Conservation (phyloP, 306 rosid genomes). For the Amphicarpaea edgeworthii region DNA sequence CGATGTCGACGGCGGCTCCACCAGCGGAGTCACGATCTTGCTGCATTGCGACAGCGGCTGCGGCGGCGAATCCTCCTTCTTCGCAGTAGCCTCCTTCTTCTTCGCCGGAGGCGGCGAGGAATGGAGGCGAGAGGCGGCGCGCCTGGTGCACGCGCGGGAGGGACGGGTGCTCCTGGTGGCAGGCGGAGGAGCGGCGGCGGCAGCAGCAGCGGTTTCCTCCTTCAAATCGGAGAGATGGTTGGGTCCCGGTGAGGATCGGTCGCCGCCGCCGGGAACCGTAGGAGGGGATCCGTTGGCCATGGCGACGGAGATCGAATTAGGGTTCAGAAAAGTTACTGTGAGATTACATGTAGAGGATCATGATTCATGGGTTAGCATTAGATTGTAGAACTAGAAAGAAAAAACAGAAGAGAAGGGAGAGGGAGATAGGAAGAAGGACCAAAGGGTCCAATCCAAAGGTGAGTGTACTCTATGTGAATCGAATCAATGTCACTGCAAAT, state of each 20-base stretch:
- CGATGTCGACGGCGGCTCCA: conserved; percentile 77
- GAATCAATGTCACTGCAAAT: conserved; percentile 30
- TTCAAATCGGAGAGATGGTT: conserved; percentile 52
- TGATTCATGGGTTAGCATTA: conserved; percentile 58
- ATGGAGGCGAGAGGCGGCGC: conserved; percentile 75
- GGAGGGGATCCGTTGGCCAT: conserved; percentile 75
- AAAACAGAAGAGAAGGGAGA: background rate
- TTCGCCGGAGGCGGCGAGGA: conserved; percentile 49
- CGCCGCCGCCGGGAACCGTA: conserved; percentile 59
- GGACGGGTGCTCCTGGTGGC: conserved; percentile 84
- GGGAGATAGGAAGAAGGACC: conserved; percentile 55
- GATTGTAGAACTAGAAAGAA: conserved; percentile 16
- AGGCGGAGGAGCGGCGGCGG: conserved; percentile 41
- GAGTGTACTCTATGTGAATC: conserved; percentile 29
- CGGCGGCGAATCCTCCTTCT: conserved; percentile 52
- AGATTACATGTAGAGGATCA: conserved; percentile 67
- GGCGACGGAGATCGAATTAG: conserved; percentile 57
- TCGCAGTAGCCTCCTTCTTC: conserved; percentile 50
- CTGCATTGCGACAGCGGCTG: conserved; percentile 68
- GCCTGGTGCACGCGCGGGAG: conserved; percentile 92
- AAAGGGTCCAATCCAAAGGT: conserved; percentile 57
- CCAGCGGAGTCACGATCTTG: conserved; percentile 83
- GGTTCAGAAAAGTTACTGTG: conserved; percentile 60
- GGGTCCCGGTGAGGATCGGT: conserved; percentile 69
- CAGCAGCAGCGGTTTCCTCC: conserved; percentile 51